Evolutionary conservation across 768 basidiomycete species (phyloP), one percentile per base, ranked within the genome.

Genomic region (Collybiopsis luxurians): DNA sequence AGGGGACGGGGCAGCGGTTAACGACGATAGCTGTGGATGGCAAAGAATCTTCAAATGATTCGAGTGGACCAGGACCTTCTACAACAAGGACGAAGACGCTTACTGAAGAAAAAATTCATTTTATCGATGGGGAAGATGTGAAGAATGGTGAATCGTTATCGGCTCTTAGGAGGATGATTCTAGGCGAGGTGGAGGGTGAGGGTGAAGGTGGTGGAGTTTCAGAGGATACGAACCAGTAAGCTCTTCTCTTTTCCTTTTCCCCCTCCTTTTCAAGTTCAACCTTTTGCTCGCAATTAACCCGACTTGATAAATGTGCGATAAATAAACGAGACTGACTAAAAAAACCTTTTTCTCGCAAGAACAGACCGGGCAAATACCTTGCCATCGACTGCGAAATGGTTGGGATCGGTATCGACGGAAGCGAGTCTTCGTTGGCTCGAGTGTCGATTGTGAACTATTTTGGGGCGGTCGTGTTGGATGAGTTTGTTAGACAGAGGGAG

Each of bases 371-470:
- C 47, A 87, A 82, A 65, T 89, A 89, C 60, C 73, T 97, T 42
- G 85, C 93, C 0, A 75, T 99, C 27, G 96, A 99, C 71, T 98
- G 96, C 64, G 96, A 98, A 71, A 97, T 98, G 94, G 95, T 98
- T 11, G 95, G 95, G 4, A 82, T 96, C n/a, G 94, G 94, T 0
- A 78, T 84, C n/a, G 79, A 86, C 24, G 92, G 92, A 21, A 71
- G 71, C 2, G 92, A 96, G 67, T 93, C 90, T 0, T 87, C 89
- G 0, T 79, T 97, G 13, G 95, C 94, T 1, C 86, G 95, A 30
- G 90, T 96, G 60, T 91, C 89, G 50, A 67, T 97, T 39, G 93
- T 98, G 56, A 96, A 98, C 70, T 96, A 85, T 67, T 76, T 91
- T 58, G 96, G 96, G 0, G 84, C 79, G 1, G 77, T 90, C 26